These are phyloP conservation scores for Geoglossum glabrum DNA, from an alignment of 495 filamentous ascomycete species.

Conservation along the genomic window DNA sequence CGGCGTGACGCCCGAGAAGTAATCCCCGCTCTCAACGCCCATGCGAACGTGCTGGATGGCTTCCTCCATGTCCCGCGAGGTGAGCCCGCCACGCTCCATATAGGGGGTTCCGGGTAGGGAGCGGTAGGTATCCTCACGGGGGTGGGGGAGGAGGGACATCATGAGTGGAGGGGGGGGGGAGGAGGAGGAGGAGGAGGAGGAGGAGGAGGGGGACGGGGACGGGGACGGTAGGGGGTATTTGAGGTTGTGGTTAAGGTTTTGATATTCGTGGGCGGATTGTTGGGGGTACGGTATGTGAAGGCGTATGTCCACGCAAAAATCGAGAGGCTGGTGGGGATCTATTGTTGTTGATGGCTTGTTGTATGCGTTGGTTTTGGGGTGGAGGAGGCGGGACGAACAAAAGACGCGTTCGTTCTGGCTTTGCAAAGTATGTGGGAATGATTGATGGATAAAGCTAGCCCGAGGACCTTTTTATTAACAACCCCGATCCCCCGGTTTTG, in stretches of 20 bases:
- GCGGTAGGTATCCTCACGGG: neutral
- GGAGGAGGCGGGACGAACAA: too few relatives aligned
- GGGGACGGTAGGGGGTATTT: too few relatives aligned
- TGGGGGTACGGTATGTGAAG: too few relatives aligned
- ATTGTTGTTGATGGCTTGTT: neutral
- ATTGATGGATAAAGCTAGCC: neutral
- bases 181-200: too few relatives aligned
- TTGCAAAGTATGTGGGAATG: neutral
- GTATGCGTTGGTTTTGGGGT: neutral
- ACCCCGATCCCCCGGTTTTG: neutral
- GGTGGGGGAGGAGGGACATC: neutral
- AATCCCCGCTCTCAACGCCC: neutral
- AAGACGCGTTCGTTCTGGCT: neutral
- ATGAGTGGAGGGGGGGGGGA: neutral
- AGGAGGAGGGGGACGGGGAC: too few relatives aligned
- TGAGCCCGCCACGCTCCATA: neutral
- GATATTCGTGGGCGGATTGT: too few relatives aligned
- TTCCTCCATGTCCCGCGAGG: neutral
- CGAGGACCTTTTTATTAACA: neutral
- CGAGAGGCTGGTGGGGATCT: neutral
- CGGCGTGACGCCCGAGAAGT: neutral
- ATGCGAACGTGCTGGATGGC: neutral
- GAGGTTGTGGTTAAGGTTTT: too few relatives aligned
- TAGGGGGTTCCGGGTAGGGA: neutral
- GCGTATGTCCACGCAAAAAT: neutral